Evolutionary conservation across 2,329 filamentous ascomycete genomes (phyloP), one percentile per base, ranked within the genome.

Genomic region (Paracoccidioides brasiliensis): DNA sequence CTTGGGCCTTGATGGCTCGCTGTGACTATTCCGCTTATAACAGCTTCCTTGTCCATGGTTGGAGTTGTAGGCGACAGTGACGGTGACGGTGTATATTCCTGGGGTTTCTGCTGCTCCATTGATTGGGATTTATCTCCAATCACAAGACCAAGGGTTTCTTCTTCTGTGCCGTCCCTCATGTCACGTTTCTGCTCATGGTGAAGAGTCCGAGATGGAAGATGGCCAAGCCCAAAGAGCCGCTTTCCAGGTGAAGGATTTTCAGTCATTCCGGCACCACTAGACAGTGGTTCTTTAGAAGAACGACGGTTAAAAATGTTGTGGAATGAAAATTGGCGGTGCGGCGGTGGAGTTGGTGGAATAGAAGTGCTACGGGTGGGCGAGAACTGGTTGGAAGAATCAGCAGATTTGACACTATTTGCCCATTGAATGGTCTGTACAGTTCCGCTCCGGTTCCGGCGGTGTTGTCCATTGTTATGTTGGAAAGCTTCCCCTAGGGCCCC

Each of bases 291-390:
- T 44, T 58, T 57, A 32, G 64, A 54, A 57, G 65, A 67, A 42
- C 63, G 61, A 63, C 83, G 79, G 58, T 75, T 74, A 70, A 96
- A 93, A 53, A 95, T 82, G 61, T 86, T 89, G 61, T 90, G 85
- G 76, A 97, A 97, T 15, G 88, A 94, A 72, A 97, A 98, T 66
- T 95, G 88, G 58, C 91, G 80, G 61, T 79, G 80, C 3, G 78
- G 60, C 38, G 66, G 63, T 14, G 60, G 70, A 59, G 61, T 68
- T 60, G 64, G 64, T 3, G 60, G 58, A 41, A 55, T 59, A 38
- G 48, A 40, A 52, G 40, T 60, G 37, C 52, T 60, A 14, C 57
- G 54, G 38, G 35, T 49, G n/a, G 56, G 52, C 52, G 63, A 60
- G 51, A 56, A 55, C 52, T 57, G 63, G 52, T 55, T 57, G 42